phyloP scores from a whole-genome alignment of 305 asterid species.

The Fraxinus ornus region DNA sequence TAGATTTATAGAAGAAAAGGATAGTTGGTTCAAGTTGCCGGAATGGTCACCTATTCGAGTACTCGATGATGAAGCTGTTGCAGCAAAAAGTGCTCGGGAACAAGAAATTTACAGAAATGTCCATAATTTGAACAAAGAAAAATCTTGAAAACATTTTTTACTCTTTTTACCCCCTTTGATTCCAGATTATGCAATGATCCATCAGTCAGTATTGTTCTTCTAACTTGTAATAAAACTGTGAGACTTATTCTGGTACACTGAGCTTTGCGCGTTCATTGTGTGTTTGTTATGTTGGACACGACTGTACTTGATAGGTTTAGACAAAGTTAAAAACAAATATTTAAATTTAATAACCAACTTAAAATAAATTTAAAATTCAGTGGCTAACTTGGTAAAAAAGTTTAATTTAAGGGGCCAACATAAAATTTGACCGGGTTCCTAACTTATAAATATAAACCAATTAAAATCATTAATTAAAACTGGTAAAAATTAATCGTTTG shows the following conservation, averaged over 20 bases:
- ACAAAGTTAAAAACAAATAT: neutral
- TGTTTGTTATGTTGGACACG: neutral
- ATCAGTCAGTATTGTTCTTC: neutral
- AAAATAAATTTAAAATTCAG: neutral
- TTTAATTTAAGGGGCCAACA: neutral
- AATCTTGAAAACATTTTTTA: conserved; percentile 36
- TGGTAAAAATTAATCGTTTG: neutral
- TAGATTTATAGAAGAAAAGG: conserved; percentile 37
- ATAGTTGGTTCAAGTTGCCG: conserved; percentile 62
- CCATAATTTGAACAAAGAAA: conserved; percentile 62
- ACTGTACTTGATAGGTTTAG: neutral
- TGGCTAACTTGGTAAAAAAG: neutral
- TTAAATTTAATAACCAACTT: neutral
- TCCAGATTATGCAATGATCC: neutral
- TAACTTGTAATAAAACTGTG: neutral
- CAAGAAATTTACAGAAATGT: conserved; percentile 47
- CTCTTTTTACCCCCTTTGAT: neutral
- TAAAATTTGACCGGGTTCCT: neutral
- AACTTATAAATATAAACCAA: neutral
- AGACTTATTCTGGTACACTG: neutral
- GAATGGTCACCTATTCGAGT: conserved; percentile 89
- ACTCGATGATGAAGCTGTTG: conserved; percentile 84
- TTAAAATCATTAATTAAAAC: too few relatives aligned
- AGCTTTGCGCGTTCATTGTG: neutral
- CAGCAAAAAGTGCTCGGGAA: conserved; percentile 77